Evolutionary conservation across 768 basidiomycete species (phyloP), one percentile per base, ranked within the genome.

Genomic region (Rickenella mellea): DNA sequence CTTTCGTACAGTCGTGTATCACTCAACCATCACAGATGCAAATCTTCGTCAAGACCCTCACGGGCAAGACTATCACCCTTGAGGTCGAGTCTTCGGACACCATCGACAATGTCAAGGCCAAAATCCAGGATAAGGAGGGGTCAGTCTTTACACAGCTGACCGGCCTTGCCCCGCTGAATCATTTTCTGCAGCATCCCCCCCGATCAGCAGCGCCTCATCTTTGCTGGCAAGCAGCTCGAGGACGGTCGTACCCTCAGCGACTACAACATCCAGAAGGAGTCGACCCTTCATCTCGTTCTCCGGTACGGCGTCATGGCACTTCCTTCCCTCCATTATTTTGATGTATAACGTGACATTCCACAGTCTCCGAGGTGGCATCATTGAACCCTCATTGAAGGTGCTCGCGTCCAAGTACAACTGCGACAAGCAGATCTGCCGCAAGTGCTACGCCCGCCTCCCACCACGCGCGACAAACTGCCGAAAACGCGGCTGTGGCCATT

Each of bases 391-490:
- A 51, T 71, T 99, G 59, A 97, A 97, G 70, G 90, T 91, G 30
- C 80, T 98, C 47, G 96, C 96, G 45, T 76, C 83, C 62, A 94
- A 94, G 66, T 96, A 92, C 80, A 97, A 97, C 71, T 97, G 92
- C 65, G 91, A 96, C 69, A 94, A 94, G 76, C 89, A 93, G 64
- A 97, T 97, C 57, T 98, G 96, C 78, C 91, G 96, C 67, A 97
- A 97, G 68, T 98, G 96, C 74, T 98, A 98, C 66, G 96, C 96
- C 33, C 94, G 96, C 55, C 94, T 98, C 55, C 94, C 96, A 50
- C 94, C 93, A 41, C 91, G 96, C 63, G 96, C 96, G 27, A 97
- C 93, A 71, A 98, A 99, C 80, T 98, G 96, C 82, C 76, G 94
- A 63, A 94, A 94, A 73, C 77, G 91, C 52, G 75, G 79, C 46